Evolutionary conservation across 306 rosid genomes (phyloP), one percentile per base, ranked within the genome.

Genomic region (Rubus parviflorus): DNA sequence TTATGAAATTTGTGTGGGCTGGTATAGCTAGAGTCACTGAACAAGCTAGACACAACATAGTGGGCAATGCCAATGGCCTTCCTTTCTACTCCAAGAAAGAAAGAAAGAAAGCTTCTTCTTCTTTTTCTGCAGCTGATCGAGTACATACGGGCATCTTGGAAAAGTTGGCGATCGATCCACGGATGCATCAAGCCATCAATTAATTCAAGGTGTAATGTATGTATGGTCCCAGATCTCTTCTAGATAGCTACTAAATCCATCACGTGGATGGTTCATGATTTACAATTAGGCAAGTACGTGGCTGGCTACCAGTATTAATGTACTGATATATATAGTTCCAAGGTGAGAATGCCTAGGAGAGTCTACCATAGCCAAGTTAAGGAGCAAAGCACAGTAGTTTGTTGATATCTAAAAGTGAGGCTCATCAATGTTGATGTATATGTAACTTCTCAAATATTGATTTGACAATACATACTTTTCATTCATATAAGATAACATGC

Each of bases 31-130:
- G 46, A 65, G 46, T 63, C 45, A 63, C 47, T 8, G 17, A 71
- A 35, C 35, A 53, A 51, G 76, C 38, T 51, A 72, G 79, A 83
- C 87, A 80, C 3, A 35, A 76, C 52, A 52, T 76, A 73, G 77
- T 80, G 87, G 80, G 78, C 73, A 76, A 40, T 77, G 68, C 47
- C 45, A 37, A 47, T 68, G 49, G 13, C 62, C 46, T 37, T 74
- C 2, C 38, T 35, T 42, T n/a, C 4, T 40, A 19, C 70, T 64
- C 25, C 22, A 40, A 65, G 48, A 65, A 65, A 63, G 43, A 35
- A 45, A 45, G 48, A 49, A 49, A 30, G 16, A 65, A 65, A 40
- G 70, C 48, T 65, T 65, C 13, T 3, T 65, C 13, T 65, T 8
- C 8, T n/a, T n/a, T n/a, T n/a, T 40, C 15, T 65, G 48, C 70